Conservation (phyloP, 73 alveolate species). For the Paramecium sexaurelia region DNA sequence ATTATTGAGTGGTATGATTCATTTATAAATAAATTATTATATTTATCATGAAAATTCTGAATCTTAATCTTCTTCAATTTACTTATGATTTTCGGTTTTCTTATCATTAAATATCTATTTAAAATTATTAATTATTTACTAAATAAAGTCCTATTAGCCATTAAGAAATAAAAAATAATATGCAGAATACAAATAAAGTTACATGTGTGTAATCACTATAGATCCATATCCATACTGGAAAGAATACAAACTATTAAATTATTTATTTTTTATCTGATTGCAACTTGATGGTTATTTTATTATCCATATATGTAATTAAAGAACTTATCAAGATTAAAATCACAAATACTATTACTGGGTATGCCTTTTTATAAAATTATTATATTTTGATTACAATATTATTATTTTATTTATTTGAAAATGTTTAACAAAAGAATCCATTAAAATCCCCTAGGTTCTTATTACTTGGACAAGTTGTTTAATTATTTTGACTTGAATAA, state of each 20-base stretch:
- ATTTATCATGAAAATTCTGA: not conserved
- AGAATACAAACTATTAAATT: not conserved
- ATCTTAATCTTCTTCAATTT: not conserved
- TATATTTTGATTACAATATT: not conserved
- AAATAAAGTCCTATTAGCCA: not conserved
- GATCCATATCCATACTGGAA: constrained; percentile 28
- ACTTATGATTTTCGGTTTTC: not conserved
- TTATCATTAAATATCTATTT: not conserved
- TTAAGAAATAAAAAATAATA: not conserved
- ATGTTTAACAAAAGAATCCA: not conserved
- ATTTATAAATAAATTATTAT: not conserved
- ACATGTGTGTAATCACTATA: not conserved
- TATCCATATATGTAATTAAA: not conserved
- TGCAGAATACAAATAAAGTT: not conserved
- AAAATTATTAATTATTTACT: not conserved
- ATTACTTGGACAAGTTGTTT: not conserved
- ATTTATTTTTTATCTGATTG: constrained; percentile 15
- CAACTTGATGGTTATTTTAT: not conserved
- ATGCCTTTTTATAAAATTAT: not conserved
- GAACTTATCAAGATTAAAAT: not conserved
- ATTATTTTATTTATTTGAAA: not conserved
- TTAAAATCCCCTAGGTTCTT: not conserved
- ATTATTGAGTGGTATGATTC: not conserved
- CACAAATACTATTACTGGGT: constrained; percentile 2
- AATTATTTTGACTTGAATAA: no score